These are phyloP conservation scores for Mycocentrospora acerina DNA, from an alignment of 2,329 filamentous ascomycete species.

Conservation along the genomic window DNA sequence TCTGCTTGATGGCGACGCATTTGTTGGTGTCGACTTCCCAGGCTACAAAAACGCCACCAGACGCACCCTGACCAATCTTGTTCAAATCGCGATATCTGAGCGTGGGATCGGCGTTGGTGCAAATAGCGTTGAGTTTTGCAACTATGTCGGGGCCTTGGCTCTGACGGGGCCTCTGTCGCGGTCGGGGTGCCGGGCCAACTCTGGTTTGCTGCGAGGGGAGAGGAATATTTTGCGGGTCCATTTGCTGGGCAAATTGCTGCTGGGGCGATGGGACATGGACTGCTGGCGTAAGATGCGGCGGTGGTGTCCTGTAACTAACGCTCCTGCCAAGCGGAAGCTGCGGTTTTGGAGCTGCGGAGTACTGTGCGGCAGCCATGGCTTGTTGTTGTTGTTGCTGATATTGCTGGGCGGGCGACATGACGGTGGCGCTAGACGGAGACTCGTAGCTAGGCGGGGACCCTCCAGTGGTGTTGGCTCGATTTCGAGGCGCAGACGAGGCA, in stretches of 20 bases:
- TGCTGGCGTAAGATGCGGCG: conserved; percentile 33
- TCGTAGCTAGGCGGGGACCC: conserved; percentile 45
- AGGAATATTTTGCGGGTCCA: conserved; percentile 47
- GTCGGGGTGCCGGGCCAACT: conserved; percentile 63
- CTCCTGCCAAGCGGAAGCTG: conserved; percentile 64
- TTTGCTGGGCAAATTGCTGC: conserved; percentile 46
- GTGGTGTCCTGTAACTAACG: conserved; percentile 65
- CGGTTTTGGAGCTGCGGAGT: conserved; percentile 49
- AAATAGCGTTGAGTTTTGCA: conserved; percentile 81
- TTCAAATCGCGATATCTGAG: conserved; percentile 82
- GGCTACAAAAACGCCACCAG: conserved; percentile 91
- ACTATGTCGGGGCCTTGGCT: conserved; percentile 82
- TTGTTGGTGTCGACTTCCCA: conserved; percentile 81
- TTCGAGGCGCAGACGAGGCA: conserved; percentile 41
- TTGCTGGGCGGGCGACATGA: conserved; percentile 47
- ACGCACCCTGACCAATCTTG: conserved; percentile 97
- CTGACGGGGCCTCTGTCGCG: conserved; percentile 75
- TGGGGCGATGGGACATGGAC: conserved; percentile 55
- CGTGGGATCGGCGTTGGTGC: conserved; percentile 84
- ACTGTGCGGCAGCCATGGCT: conserved; percentile 74
- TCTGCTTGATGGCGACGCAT: conserved; percentile 97
- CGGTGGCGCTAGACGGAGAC: conserved; percentile 45
- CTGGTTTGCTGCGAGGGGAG: conserved; percentile 51
- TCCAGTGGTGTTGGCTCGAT: conserved; percentile 48
- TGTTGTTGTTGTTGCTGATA: conserved; percentile 80